A percentile compares a stretch with the other conserved stretches of the same genome.
Conservation (phyloP, 108 stramenopile genomes). For the Fragilaria crotonensis region DNA sequence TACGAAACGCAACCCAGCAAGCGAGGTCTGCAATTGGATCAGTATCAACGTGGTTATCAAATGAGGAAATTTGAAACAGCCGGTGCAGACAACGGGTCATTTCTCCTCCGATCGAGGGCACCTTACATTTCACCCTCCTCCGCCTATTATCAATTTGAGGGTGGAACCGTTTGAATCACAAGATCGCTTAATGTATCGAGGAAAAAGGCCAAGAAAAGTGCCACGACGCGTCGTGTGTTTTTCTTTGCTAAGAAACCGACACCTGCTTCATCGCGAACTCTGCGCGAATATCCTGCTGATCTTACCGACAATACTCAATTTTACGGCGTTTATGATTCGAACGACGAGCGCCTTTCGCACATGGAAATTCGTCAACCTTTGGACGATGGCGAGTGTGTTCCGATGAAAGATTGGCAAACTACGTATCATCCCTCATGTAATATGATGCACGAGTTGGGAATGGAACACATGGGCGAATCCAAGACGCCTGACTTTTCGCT, state of each 20-base stretch:
- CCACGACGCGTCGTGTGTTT: neutral
- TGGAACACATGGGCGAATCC: constrained; percentile 14
- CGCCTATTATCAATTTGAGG: too few relatives aligned
- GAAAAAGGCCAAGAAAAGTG: neutral
- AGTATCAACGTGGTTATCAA: too few relatives aligned
- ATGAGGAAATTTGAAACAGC: too few relatives aligned
- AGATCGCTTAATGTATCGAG: neutral
- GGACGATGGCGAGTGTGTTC: constrained; percentile 51
- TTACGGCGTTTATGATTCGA: constrained; percentile 45
- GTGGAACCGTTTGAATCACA: neutral
- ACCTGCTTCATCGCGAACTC: neutral
- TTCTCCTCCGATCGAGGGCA: too few relatives aligned
- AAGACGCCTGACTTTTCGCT: constrained; percentile 20
- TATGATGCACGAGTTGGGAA: constrained; percentile 53
- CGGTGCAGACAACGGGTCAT: too few relatives aligned
- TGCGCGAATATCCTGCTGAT: constrained; percentile 29
- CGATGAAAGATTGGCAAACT: constrained; percentile 80
- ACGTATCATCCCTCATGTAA: constrained; percentile 62
- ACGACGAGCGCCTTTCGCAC: constrained; percentile 30
- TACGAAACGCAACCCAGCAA: too few relatives aligned
- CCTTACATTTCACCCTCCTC: too few relatives aligned
- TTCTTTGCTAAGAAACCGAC: neutral
- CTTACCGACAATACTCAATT: constrained; percentile 65
- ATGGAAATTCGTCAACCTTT: constrained; percentile 56
- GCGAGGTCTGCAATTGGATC: too few relatives aligned